phyloP scores from a whole-genome alignment of 768 basidiomycete genomes.

The Rhizopogon sp. region DNA sequence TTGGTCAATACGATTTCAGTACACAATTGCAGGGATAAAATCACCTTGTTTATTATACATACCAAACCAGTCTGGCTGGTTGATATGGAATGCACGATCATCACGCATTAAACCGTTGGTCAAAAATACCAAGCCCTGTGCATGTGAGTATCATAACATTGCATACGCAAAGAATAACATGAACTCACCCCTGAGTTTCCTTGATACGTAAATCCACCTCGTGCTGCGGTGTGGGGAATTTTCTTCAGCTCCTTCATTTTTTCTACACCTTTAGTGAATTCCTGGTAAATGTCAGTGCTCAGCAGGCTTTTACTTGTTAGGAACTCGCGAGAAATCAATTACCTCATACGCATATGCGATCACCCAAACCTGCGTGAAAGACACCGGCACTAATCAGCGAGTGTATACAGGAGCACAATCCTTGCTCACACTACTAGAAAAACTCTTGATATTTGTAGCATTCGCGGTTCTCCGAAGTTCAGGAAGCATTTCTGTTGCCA shows the following conservation, averaged over 20 bases:
- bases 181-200: background rate
- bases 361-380: slow-evolving; percentile 13
- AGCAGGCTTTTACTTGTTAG: background rate
- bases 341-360: slow-evolving; percentile 12
- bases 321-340: background rate
- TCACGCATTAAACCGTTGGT: slow-evolving; percentile 23
- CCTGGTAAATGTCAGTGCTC: background rate
- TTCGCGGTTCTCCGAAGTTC: background rate
- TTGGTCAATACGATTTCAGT: background rate
- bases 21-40: background rate
- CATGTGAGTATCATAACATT: background rate
- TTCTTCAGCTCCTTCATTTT: slow-evolving; percentile 1
- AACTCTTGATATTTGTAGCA: background rate
- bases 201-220: background rate
- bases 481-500: slow-evolving; percentile 3
- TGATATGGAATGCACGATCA: slow-evolving; percentile 17
- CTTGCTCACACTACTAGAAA: slow-evolving; percentile 1
- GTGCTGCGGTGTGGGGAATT: background rate
- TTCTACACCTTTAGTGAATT: slow-evolving; percentile 5
- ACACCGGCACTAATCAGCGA: background rate
- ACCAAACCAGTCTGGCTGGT: slow-evolving; percentile 11
- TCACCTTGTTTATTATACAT: slow-evolving; percentile 20
- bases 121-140: slow-evolving; percentile 13
- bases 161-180: background rate
- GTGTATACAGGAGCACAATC: background rate